Evolutionary conservation across 2,329 filamentous ascomycete genomes (phyloP).

Genomic region (Fusarium ramigenum): DNA sequence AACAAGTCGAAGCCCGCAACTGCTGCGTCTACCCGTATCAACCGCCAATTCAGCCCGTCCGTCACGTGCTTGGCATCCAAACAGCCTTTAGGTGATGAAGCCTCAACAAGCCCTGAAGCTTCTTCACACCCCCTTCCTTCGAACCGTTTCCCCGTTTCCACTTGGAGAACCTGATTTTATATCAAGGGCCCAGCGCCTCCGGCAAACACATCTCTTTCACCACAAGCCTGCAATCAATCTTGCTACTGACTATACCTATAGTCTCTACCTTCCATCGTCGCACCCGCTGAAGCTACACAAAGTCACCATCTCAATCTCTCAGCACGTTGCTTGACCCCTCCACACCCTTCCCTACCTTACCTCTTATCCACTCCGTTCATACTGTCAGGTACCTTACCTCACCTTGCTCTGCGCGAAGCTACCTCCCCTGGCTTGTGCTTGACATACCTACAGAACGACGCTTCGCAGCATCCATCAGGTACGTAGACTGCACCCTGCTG

Average conservation of each 20-base stretch:
- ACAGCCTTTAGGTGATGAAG: slow-evolving; percentile 10
- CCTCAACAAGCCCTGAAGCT: neutral
- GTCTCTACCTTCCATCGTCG: neutral
- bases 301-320: neutral
- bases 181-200: slow-evolving; percentile 15
- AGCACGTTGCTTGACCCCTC: neutral
- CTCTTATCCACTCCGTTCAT: neutral
- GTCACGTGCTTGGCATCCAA: slow-evolving; percentile 33
- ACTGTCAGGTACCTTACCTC: slow-evolving; percentile 14
- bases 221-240: neutral
- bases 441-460: slow-evolving; percentile 27
- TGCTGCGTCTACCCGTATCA: slow-evolving; percentile 24
- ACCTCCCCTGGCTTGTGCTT: slow-evolving; percentile 18
- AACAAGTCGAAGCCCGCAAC: slow-evolving; percentile 15
- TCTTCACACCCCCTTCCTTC: slow-evolving; percentile 21
- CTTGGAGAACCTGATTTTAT: slow-evolving; percentile 21
- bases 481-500: slow-evolving; percentile 23
- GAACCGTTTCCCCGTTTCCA: neutral
- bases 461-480: slow-evolving; percentile 16
- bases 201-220: neutral
- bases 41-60: slow-evolving; percentile 12
- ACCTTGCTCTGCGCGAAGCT: neutral
- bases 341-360: neutral
- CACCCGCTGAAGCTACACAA: slow-evolving; percentile 8
- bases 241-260: neutral